Conservation (phyloP, 805 yeast species). For the Pichia kluyveri region DNA sequence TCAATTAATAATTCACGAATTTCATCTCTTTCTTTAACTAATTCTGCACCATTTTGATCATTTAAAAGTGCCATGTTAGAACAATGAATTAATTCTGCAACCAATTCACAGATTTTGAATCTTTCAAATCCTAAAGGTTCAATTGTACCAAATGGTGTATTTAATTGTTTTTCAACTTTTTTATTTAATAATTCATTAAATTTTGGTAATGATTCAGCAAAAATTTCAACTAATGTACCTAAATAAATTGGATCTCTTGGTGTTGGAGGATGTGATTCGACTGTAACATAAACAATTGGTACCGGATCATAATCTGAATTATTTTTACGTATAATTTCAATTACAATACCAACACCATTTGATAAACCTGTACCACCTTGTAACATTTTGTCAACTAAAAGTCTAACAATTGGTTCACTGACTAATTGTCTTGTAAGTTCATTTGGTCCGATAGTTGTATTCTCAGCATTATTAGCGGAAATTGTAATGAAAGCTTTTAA, state of each 20-base stretch:
- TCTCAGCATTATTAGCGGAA: slow-evolving; percentile 85
- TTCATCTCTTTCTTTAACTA: slow-evolving; percentile 59
- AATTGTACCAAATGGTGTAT: slow-evolving; percentile 57
- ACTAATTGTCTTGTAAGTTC: slow-evolving; percentile 88
- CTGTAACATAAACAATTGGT: slow-evolving; percentile 72
- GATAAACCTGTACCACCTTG: slow-evolving; percentile 80
- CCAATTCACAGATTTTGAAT: slow-evolving; percentile 81
- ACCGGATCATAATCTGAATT: slow-evolving; percentile 91
- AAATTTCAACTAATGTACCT: slow-evolving; percentile 74
- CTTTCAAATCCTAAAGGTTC: slow-evolving; percentile 85
- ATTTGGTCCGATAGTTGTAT: slow-evolving; percentile 92
- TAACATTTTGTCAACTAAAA: slow-evolving; percentile 70
- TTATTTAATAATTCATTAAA: slow-evolving; percentile 54
- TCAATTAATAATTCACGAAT: slow-evolving; percentile 42
- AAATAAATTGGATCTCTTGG: slow-evolving; percentile 88
- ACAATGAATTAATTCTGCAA: slow-evolving; percentile 92
- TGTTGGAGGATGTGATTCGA: slow-evolving; percentile 87
- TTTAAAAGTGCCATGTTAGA: slow-evolving; percentile 93
- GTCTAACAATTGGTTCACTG: slow-evolving; percentile 56
- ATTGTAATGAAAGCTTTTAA: slow-evolving; percentile 88
- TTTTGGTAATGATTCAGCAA: slow-evolving; percentile 63
- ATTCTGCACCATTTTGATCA: slow-evolving; percentile 59
- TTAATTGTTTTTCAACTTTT: slow-evolving; percentile 30
- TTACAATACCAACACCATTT: slow-evolving; percentile 90
- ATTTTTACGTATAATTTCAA: slow-evolving; percentile 89